Evolutionary conservation across 2,329 filamentous ascomycete genomes (phyloP).

Genomic region (Alternaria gaisen): DNA sequence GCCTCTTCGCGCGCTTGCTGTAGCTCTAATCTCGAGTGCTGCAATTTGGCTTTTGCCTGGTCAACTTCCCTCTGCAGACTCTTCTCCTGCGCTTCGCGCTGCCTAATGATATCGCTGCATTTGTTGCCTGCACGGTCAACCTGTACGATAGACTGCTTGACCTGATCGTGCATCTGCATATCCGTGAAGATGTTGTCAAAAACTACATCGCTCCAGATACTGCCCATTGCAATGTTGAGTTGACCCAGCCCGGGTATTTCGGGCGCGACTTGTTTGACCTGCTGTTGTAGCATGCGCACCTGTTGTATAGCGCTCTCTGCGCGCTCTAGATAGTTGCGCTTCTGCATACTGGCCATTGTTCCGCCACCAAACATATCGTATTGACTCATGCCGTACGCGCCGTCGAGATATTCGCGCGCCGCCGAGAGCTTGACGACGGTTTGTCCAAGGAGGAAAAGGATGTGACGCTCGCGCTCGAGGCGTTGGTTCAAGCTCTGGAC

Average conservation of each 20-base stretch:
- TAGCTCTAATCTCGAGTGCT: constrained; percentile 46
- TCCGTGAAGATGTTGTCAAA: constrained; percentile 66
- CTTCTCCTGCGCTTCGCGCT: constrained; percentile 42
- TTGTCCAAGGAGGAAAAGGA: constrained; percentile 38
- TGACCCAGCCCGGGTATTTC: constrained; percentile 50
- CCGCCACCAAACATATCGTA: constrained; percentile 63
- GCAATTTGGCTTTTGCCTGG: constrained; percentile 44
- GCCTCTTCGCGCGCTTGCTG: constrained; percentile 58
- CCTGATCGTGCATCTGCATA: constrained; percentile 62
- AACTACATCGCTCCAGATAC: constrained; percentile 61
- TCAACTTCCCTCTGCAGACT: constrained; percentile 34
- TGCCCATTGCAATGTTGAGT: constrained; percentile 57
- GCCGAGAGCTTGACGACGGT: constrained; percentile 31
- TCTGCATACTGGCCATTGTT: constrained; percentile 61
- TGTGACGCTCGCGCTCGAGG: constrained; percentile 38
- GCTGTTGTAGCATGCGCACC: constrained; percentile 49
- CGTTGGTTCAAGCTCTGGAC: constrained; percentile 23
- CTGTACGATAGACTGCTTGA: constrained; percentile 56
- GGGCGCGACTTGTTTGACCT: constrained; percentile 55
- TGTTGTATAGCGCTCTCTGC: constrained; percentile 57
- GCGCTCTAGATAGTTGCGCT: constrained; percentile 60
- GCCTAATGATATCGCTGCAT: constrained; percentile 47
- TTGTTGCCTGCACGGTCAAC: constrained; percentile 29
- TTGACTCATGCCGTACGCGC: constrained; percentile 36
- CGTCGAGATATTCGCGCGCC: constrained; percentile 30